These are phyloP conservation scores for Immersiporthe knoxdaviesiana DNA, from an alignment of 2,329 filamentous ascomycete genomes.

Conservation along the genomic window DNA sequence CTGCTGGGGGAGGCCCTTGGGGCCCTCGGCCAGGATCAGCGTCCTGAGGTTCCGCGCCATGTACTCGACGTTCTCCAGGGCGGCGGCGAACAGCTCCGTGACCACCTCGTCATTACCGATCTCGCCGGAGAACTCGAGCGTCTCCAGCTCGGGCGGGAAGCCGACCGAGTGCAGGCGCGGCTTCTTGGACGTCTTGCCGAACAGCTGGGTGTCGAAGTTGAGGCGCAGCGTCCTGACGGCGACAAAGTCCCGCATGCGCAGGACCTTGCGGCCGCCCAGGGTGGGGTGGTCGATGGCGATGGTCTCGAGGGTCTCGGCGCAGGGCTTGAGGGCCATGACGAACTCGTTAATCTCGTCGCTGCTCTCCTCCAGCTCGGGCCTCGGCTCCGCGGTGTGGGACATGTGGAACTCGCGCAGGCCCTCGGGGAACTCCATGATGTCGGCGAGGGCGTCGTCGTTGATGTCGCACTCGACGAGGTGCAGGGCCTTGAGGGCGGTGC, in stretches of 20 bases:
- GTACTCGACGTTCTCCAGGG: constrained; percentile 43
- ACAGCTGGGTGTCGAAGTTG: constrained; percentile 54
- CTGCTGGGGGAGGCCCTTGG: constrained; percentile 39
- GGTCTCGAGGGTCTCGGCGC: constrained; percentile 46
- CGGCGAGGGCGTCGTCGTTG: constrained; percentile 47
- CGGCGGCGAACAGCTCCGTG: constrained; percentile 47
- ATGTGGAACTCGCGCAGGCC: constrained; percentile 51
- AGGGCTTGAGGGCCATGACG: constrained; percentile 47
- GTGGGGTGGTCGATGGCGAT: constrained; percentile 50
- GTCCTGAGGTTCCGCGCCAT: constrained; percentile 43
- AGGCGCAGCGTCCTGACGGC: constrained; percentile 46
- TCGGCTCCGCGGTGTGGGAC: constrained; percentile 46
- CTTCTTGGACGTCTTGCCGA: constrained; percentile 48
- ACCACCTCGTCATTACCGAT: constrained; percentile 52
- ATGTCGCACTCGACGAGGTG: constrained; percentile 56
- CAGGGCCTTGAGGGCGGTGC: constrained; percentile 48
- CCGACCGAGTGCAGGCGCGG: constrained; percentile 52
- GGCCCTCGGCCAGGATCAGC: constrained; percentile 43
- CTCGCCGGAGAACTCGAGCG: constrained; percentile 50
- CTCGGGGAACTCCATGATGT: constrained; percentile 49
- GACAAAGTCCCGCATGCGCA: constrained; percentile 49
- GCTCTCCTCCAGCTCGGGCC: constrained; percentile 50
- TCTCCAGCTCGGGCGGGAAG: constrained; percentile 50
- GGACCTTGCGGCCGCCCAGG: constrained; percentile 44
- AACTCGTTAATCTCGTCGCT: constrained; percentile 52